These are phyloP conservation scores for Mycosphaerella arachidis DNA, from an alignment of 2,329 filamentous ascomycete species.

Conservation along the genomic window DNA sequence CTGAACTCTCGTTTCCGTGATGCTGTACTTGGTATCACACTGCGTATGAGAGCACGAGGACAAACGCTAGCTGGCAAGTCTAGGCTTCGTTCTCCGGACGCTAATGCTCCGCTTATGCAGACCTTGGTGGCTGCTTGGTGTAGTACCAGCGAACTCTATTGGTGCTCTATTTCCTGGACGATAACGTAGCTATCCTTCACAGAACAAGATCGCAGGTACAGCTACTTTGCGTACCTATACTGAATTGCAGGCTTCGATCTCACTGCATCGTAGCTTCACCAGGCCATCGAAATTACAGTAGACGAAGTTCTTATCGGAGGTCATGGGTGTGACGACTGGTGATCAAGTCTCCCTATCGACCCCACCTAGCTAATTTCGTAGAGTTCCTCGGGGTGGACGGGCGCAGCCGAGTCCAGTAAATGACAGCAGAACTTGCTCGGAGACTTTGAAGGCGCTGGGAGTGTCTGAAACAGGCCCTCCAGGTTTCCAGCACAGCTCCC, in stretches of 20 bases:
- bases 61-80: background rate
- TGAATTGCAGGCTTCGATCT: background rate
- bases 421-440: background rate
- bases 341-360: background rate
- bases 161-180: background rate
- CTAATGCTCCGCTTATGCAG: conserved; percentile 4
- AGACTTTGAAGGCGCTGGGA: background rate
- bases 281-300: background rate
- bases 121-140: conserved; percentile 1
- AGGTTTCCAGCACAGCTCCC: background rate
- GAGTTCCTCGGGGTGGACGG: background rate
- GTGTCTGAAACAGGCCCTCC: background rate
- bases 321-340: conserved; percentile 1
- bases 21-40: background rate
- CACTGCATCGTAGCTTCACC: background rate
- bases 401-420: background rate
- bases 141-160: background rate
- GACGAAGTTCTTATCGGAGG: background rate
- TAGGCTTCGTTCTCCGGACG: background rate
- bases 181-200: background rate
- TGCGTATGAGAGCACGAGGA: conserved; percentile 1
- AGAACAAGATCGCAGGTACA: background rate
- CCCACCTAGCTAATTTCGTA: conserved; percentile 3
- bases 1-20: background rate
- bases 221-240: background rate